These are phyloP conservation scores for Ceriops tagal DNA, from an alignment of 345 rosid genomes.

Conservation along the genomic window DNA sequence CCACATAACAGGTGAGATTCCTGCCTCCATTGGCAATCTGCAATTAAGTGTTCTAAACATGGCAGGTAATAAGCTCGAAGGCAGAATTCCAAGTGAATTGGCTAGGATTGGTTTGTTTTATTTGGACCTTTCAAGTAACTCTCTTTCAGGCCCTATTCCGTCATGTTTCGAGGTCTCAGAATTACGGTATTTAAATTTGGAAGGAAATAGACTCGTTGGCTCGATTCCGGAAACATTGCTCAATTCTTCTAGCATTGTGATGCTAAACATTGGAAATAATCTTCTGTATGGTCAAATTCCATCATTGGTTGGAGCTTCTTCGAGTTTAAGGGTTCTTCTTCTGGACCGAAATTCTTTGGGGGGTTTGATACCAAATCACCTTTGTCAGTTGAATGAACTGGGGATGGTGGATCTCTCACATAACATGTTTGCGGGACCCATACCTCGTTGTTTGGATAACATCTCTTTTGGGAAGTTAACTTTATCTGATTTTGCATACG, in stretches of 20 bases:
- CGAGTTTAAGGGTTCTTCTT: not conserved
- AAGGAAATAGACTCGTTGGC: not conserved
- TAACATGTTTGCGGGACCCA: not conserved
- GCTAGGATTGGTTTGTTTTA: rapidly evolving
- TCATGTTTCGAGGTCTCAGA: not conserved
- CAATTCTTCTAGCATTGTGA: not conserved
- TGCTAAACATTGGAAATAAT: not conserved
- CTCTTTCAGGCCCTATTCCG: not conserved
- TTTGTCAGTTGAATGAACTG: not conserved
- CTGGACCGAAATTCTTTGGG: not conserved
- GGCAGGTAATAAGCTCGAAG: not conserved
- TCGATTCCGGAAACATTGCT: not conserved
- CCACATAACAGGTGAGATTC: not conserved
- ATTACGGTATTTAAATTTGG: not conserved
- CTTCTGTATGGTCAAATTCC: not conserved
- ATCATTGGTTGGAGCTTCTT: not conserved
- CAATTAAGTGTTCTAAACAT: not conserved
- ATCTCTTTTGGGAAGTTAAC: not conserved
- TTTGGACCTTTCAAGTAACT: constrained; percentile 1
- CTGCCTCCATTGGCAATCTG: not conserved
- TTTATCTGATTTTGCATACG: not conserved
- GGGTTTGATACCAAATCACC: not conserved
- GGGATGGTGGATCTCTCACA: not conserved
- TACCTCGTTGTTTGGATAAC: not conserved
- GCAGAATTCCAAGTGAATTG: not conserved